Percentiles rank a stretch among this genome's conserved stretches.
These are phyloP conservation scores for Peronospora belbahrii DNA, from an alignment of 352 stramenopile genomes.

Conservation along the genomic window DNA sequence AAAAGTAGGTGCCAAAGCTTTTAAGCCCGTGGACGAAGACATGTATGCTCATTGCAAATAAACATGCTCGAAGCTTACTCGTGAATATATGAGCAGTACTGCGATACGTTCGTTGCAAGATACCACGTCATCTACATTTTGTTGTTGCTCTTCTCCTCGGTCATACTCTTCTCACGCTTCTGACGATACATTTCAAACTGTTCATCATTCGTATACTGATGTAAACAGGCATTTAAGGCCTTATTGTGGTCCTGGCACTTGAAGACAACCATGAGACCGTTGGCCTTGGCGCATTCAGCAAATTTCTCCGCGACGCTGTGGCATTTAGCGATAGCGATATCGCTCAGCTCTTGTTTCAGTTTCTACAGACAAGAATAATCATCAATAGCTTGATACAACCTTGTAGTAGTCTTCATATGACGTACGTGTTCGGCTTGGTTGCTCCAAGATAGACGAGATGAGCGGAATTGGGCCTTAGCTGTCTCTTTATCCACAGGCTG, in stretches of 20 bases:
- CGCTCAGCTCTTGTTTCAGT: conserved; percentile 72
- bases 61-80: conserved; percentile 11
- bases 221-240: conserved; percentile 72
- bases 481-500: conserved; percentile 62
- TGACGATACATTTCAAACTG: conserved; percentile 62
- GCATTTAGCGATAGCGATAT: conserved; percentile 80
- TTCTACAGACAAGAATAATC: conserved; percentile 28
- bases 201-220: conserved; percentile 72
- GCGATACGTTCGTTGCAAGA: not conserved
- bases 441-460: conserved; percentile 72
- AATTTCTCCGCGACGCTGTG: conserved; percentile 46
- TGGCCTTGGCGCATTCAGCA: conserved; percentile 54
- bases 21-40: not conserved
- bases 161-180: conserved; percentile 50
- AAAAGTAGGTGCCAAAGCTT: conserved; percentile 15
- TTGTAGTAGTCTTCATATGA: not conserved
- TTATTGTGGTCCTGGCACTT: conserved; percentile 65
- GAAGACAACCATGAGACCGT: conserved; percentile 65
- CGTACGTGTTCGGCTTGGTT: conserved; percentile 76
- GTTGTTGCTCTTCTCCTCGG: conserved; percentile 14
- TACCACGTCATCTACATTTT: not conserved
- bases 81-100: not conserved
- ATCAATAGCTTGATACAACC: not conserved
- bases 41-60: conserved; percentile 6
- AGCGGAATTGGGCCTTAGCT: conserved; percentile 62